Evolutionary conservation across 75 land plant genomes (phyloP).

Genomic region (Pinus tabuliformis): DNA sequence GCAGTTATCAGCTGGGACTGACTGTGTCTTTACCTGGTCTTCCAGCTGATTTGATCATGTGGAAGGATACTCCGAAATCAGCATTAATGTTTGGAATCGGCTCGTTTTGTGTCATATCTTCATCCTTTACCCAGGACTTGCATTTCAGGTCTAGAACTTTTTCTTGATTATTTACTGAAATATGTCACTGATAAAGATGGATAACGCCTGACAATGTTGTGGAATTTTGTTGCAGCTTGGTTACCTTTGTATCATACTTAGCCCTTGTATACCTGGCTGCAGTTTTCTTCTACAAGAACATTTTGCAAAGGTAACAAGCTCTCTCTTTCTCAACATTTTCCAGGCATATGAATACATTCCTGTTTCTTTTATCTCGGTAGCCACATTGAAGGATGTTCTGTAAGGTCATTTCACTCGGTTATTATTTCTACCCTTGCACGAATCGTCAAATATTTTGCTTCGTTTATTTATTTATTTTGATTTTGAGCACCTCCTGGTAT

Average conservation of each 20-base stretch:
- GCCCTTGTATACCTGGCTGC: constrained; percentile 76
- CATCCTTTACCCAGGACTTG: constrained; percentile 67
- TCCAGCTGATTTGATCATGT: constrained; percentile 89
- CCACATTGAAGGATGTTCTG: not conserved
- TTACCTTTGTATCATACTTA: constrained; percentile 65
- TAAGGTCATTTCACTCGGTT: not conserved
- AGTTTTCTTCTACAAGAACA: constrained; percentile 59
- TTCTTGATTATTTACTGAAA: not conserved
- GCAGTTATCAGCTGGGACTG: not conserved
- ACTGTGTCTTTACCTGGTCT: not conserved
- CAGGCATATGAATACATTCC: constrained; percentile 13
- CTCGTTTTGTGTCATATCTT: constrained; percentile 66
- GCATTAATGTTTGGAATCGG: constrained; percentile 79
- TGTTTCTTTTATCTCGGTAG: not conserved
- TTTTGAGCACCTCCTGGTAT: not conserved
- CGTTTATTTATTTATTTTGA: too few relatives aligned
- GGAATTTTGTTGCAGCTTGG: constrained; percentile 45
- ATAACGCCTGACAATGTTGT: not conserved
- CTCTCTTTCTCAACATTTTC: not conserved
- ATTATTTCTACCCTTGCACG: not conserved
- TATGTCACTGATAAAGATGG: not conserved
- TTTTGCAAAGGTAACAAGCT: constrained; percentile 55
- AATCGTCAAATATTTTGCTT: not conserved
- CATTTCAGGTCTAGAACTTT: constrained; percentile 55
- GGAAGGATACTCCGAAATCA: constrained; percentile 80